Evolutionary conservation across 805 yeast genomes (phyloP).

Genomic region (Kodamaea lidongshanica): DNA sequence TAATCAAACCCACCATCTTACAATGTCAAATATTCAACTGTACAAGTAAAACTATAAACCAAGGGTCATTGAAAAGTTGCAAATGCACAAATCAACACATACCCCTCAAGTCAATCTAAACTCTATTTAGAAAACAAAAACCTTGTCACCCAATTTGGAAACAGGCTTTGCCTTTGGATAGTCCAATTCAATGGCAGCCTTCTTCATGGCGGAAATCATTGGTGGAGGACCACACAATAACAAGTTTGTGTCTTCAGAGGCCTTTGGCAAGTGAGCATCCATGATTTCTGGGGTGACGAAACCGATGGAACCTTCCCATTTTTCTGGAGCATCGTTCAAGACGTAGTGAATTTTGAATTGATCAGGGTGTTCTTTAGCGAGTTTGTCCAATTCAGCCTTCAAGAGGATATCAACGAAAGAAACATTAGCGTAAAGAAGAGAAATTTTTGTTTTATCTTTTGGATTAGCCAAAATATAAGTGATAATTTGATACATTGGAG

Average conservation of each 20-base stretch:
- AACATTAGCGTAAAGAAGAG: conserved; percentile 76
- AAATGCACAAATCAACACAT: too few relatives aligned
- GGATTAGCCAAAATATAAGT: conserved; percentile 76
- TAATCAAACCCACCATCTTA: too few relatives aligned
- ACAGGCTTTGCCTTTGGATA: conserved; percentile 82
- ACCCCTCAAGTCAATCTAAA: too few relatives aligned
- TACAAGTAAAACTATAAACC: too few relatives aligned
- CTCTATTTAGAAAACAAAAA: conserved; percentile 65
- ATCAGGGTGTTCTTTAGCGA: conserved; percentile 51
- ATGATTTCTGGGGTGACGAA: conserved; percentile 73
- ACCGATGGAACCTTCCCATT: conserved; percentile 76
- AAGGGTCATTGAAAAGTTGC: too few relatives aligned
- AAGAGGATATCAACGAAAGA: conserved; percentile 74
- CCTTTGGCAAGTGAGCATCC: conserved; percentile 54
- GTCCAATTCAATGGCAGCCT: conserved; percentile 68
- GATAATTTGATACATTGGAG: conserved; percentile 92
- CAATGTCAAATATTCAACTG: too few relatives aligned
- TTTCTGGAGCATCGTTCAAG: conserved; percentile 63
- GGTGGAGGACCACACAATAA: conserved; percentile 93
- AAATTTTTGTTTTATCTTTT: conserved; percentile 67
- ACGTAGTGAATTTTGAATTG: conserved; percentile 64
- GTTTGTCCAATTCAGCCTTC: conserved; percentile 69
- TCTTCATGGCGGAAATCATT: conserved; percentile 80
- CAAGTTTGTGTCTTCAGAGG: conserved; percentile 57
- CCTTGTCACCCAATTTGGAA: conserved; percentile 83